These are phyloP conservation scores for Neurospora crassa DNA, from an alignment of 2,329 filamentous ascomycete genomes.

Conservation along the genomic window DNA sequence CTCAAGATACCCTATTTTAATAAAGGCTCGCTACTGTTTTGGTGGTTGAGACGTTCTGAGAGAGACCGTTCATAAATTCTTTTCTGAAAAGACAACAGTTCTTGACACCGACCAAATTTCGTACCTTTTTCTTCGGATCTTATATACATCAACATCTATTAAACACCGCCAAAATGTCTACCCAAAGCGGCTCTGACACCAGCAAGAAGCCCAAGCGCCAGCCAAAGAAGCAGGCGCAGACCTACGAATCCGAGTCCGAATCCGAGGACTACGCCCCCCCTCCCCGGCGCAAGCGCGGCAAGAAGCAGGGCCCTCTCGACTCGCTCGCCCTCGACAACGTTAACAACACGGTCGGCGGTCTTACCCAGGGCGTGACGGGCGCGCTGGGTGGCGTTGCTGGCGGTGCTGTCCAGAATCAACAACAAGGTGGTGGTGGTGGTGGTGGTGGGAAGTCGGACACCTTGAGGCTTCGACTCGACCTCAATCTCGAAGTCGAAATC, in stretches of 20 bases:
- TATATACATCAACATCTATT: background rate
- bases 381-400: slow-evolving; percentile 32
- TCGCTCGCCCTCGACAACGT: slow-evolving; percentile 28
- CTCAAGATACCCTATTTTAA: slow-evolving; percentile 6
- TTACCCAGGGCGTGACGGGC: slow-evolving; percentile 30
- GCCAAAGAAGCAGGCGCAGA: slow-evolving; percentile 19
- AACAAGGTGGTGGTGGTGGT: slow-evolving; percentile 14
- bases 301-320: slow-evolving; percentile 27
- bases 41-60: background rate
- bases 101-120: background rate
- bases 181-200: slow-evolving; percentile 19
- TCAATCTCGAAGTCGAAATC: slow-evolving; percentile 78
- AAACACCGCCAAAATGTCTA: slow-evolving; percentile 16
- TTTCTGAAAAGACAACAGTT: background rate
- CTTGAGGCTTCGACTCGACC: slow-evolving; percentile 62
- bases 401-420: slow-evolving; percentile 23
- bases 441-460: slow-evolving; percentile 50
- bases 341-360: slow-evolving; percentile 26
- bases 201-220: slow-evolving; percentile 23
- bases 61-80: background rate
- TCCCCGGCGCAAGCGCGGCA: slow-evolving; percentile 19
- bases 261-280: slow-evolving; percentile 19
- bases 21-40: slow-evolving; percentile 1
- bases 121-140: background rate
- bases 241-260: slow-evolving; percentile 27